These are phyloP conservation scores for Chaetomium globosum DNA, from an alignment of 2,329 filamentous ascomycete species.

Conservation along the genomic window DNA sequence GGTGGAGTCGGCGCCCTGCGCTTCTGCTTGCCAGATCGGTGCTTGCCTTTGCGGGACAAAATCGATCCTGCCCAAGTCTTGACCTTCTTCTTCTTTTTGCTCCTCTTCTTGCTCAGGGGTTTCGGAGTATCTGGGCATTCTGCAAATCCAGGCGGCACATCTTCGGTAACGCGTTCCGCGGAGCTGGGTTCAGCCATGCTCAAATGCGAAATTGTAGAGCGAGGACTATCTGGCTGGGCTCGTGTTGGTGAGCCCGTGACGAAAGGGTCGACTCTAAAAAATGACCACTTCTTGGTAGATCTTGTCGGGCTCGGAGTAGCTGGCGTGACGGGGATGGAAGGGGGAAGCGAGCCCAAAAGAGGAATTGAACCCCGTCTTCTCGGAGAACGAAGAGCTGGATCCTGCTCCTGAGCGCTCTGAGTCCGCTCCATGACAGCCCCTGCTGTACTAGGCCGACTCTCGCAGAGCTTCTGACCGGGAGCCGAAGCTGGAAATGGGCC, in stretches of 20 bases:
- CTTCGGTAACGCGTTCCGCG: constrained; percentile 45
- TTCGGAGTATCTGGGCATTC: constrained; percentile 36
- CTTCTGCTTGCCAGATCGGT: constrained; percentile 50
- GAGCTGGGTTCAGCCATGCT: constrained; percentile 41
- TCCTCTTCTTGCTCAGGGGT: constrained; percentile 38
- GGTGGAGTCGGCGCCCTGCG: constrained; percentile 54
- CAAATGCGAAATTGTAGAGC: constrained; percentile 48
- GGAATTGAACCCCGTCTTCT: constrained; percentile 64
- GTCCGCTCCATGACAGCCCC: constrained; percentile 66
- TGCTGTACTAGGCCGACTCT: constrained; percentile 68
- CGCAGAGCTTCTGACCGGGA: constrained; percentile 47
- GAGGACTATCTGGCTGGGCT: constrained; percentile 51
- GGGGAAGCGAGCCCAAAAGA: constrained; percentile 50
- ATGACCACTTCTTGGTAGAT: constrained; percentile 62
- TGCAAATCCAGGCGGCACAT: constrained; percentile 34
- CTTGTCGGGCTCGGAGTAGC: constrained; percentile 54
- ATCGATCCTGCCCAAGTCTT: constrained; percentile 72
- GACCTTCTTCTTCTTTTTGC: constrained; percentile 66
- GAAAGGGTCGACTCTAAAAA: constrained; percentile 63
- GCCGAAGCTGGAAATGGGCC: constrained; percentile 45
- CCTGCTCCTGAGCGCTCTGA: constrained; percentile 43
- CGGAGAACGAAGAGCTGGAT: constrained; percentile 43
- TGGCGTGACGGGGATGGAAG: constrained; percentile 42
- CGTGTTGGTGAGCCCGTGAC: constrained; percentile 52
- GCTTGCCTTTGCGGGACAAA: constrained; percentile 63